Evolutionary conservation across 208 protist genomes (phyloP).

Genomic region (Leishmania tarentolae): DNA sequence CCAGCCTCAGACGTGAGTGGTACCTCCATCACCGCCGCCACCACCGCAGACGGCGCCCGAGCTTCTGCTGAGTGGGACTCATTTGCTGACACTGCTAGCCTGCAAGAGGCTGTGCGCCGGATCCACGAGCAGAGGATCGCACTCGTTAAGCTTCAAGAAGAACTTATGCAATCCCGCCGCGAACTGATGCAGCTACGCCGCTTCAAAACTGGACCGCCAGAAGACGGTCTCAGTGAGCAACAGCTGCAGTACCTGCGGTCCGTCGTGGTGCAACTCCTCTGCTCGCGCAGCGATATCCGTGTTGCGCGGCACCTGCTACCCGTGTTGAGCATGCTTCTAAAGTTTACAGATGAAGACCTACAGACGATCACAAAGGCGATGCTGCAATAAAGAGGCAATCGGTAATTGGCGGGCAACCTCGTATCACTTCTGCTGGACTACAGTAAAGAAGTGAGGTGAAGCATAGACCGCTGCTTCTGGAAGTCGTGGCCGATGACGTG

Average conservation of each 20-base stretch:
- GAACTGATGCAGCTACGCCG: constrained; percentile 29
- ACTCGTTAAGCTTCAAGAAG: constrained; percentile 15
- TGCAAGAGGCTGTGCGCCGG: constrained; percentile 13
- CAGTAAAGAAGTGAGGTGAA: background rate
- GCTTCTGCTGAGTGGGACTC: background rate
- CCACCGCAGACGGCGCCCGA: background rate
- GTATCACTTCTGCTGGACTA: background rate
- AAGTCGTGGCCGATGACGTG: too few species aligned
- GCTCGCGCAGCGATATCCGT: constrained; percentile 42
- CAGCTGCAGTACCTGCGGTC: constrained; percentile 72
- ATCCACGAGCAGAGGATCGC: constrained; percentile 21
- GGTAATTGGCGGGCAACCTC: background rate
- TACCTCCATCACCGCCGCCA: background rate
- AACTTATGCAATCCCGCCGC: constrained; percentile 12
- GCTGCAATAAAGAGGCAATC: constrained; percentile 31
- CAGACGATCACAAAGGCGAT: constrained; percentile 53
- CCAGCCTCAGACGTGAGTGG: background rate
- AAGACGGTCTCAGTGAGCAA: constrained; percentile 47
- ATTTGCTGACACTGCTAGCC: background rate
- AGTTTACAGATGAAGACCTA: constrained; percentile 56
- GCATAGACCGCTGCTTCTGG: background rate
- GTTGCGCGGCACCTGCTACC: constrained; percentile 72
- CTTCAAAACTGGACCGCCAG: background rate
- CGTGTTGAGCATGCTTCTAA: constrained; percentile 73
- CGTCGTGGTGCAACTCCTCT: constrained; percentile 76